Evolutionary conservation across 139 green algal genomes (phyloP).

Genomic region (Parachlorella kessleri): DNA sequence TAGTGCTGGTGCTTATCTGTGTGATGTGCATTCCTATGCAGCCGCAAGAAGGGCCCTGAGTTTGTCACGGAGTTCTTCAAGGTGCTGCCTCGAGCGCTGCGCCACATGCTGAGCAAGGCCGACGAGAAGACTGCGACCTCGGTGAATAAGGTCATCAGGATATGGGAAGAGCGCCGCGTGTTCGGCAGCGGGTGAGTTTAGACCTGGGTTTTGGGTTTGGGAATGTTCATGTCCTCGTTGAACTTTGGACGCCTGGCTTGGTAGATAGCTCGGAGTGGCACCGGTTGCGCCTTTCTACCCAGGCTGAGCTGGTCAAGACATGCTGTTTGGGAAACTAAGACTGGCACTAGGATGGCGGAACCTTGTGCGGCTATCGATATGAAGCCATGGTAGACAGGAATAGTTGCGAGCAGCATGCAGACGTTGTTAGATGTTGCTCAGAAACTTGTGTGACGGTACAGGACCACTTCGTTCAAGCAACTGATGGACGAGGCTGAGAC

Average conservation of each 20-base stretch:
- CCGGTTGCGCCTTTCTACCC: too few relatives aligned
- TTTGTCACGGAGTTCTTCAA: slow-evolving; percentile 70
- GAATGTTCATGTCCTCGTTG: neutral
- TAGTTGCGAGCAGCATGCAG: too few relatives aligned
- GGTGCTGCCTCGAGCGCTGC: slow-evolving; percentile 51
- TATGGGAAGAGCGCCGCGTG: slow-evolving; percentile 63
- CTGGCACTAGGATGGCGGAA: too few relatives aligned
- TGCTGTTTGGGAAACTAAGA: too few relatives aligned
- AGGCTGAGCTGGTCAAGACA: too few relatives aligned
- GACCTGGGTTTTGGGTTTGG: neutral
- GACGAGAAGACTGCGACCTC: slow-evolving; percentile 36
- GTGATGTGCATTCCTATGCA: slow-evolving; percentile 8
- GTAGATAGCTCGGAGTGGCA: too few relatives aligned
- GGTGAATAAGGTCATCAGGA: slow-evolving; percentile 42
- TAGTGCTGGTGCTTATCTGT: too few relatives aligned
- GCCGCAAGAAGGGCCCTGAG: slow-evolving; percentile 71
- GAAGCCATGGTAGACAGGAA: too few relatives aligned
- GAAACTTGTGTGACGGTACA: neutral
- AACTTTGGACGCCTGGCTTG: neutral
- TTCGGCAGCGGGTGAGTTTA: slow-evolving; percentile 22
- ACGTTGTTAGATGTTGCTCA: neutral
- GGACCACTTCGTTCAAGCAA: slow-evolving; percentile 30
- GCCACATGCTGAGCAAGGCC: slow-evolving; percentile 44
- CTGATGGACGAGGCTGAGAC: slow-evolving; percentile 28
- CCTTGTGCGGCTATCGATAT: too few relatives aligned